These are phyloP conservation scores for Blastobotrys peoriensis DNA, from an alignment of 805 yeast species.

Conservation along the genomic window DNA sequence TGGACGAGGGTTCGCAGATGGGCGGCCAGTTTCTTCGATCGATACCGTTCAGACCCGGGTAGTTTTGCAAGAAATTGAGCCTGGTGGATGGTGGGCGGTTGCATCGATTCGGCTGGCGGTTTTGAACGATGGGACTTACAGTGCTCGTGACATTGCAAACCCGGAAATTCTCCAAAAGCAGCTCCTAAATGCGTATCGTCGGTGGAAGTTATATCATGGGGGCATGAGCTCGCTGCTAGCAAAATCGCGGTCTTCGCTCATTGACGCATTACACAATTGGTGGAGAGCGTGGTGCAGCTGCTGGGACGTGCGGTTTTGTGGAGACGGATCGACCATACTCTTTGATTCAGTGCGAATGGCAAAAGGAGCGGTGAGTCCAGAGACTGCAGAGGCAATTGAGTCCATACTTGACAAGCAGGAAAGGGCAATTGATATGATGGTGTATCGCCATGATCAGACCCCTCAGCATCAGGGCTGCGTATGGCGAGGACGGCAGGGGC, in stretches of 20 bases:
- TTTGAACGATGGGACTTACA: constrained; percentile 14
- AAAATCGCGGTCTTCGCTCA: constrained; percentile 3
- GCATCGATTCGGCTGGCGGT: constrained; percentile 26
- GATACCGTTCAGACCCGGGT: constrained; percentile 33
- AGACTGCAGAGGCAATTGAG: constrained; percentile 17
- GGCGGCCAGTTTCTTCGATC: constrained; percentile 20
- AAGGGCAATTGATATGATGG: constrained; percentile 17
- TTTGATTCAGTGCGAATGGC: constrained; percentile 15
- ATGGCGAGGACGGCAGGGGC: constrained; percentile 11
- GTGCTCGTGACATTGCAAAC: constrained; percentile 27
- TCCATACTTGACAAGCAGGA: constrained; percentile 12
- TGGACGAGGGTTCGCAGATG: constrained; percentile 19
- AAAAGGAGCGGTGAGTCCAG: constrained; percentile 13
- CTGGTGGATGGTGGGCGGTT: constrained; percentile 28
- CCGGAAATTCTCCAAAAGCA: constrained; percentile 31
- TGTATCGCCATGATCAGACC: constrained; percentile 14
- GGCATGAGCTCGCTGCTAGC: constrained; percentile 17
- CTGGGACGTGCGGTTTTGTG: constrained; percentile 19
- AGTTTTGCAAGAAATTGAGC: constrained; percentile 26
- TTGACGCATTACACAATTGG: constrained; percentile 16
- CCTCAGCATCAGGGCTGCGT: constrained; percentile 19
- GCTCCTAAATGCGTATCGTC: constrained; percentile 28
- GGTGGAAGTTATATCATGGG: constrained; percentile 33
- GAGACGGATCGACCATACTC: constrained; percentile 13
- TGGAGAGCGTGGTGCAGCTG: constrained; percentile 19